phyloP scores from a whole-genome alignment of 2,329 filamentous ascomycete species.

The Hypoxylon sp. region DNA sequence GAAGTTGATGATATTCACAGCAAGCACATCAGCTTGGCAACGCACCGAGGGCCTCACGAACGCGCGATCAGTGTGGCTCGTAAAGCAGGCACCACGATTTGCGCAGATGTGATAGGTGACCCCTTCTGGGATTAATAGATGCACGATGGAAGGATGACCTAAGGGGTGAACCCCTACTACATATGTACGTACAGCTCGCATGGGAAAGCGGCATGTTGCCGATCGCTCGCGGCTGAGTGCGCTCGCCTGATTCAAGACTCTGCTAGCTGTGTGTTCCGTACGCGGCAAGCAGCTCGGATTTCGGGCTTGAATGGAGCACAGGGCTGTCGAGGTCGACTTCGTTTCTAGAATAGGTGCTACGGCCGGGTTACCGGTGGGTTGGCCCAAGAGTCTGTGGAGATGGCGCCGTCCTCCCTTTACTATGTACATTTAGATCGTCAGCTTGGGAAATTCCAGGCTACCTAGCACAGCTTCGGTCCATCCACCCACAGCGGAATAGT shows the following conservation, averaged over 20 bases:
- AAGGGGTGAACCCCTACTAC: too few species aligned
- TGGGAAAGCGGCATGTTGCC: constrained; percentile 19
- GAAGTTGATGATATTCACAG: constrained; percentile 9
- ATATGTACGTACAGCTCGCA: too few species aligned
- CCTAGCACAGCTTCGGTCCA: constrained; percentile 15
- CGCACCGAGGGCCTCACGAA: constrained; percentile 12
- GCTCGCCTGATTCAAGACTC: constrained; percentile 11
- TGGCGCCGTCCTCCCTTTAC: constrained; percentile 5
- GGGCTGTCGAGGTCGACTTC: constrained; percentile 13
- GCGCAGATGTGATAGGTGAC: constrained; percentile 27
- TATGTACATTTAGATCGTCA: constrained; percentile 31
- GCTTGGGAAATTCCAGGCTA: constrained; percentile 7
- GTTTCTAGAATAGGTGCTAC: constrained; percentile 1
- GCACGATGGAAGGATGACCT: constrained; percentile 18
- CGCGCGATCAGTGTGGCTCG: constrained; percentile 18
- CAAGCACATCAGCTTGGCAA: constrained; percentile 9
- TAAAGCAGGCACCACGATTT: constrained; percentile 15
- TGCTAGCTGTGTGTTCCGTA: background rate
- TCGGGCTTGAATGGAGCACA: constrained; percentile 19
- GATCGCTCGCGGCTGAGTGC: constrained; percentile 11
- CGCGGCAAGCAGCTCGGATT: constrained; percentile 16
- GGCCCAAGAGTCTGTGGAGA: constrained; percentile 7
- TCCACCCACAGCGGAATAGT: background rate
- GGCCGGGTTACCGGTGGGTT: constrained; percentile 13
- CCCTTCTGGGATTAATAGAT: constrained; percentile 22